Evolutionary conservation across 2,329 filamentous ascomycete species (phyloP).

Genomic region (Elsinoe perseae): DNA sequence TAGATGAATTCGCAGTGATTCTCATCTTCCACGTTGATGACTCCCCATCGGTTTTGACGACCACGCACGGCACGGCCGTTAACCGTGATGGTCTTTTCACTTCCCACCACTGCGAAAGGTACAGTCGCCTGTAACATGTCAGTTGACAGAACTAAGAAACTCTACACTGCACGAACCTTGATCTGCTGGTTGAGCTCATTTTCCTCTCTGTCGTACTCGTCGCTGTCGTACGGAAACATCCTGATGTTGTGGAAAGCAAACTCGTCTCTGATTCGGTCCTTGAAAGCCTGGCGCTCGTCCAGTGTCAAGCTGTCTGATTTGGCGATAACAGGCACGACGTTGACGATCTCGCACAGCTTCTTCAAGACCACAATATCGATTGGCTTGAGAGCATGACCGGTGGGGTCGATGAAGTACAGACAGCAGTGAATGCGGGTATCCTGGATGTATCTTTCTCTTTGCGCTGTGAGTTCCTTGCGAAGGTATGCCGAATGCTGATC

Average conservation of each 20-base stretch:
- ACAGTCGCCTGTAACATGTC: conserved; percentile 62
- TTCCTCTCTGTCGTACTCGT: conserved; percentile 97
- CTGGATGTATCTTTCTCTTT: conserved; percentile 98
- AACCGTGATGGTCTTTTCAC: conserved; percentile 95
- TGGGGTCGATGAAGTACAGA: conserved; percentile 98
- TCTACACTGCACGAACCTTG: conserved; percentile 58
- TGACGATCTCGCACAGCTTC: conserved; percentile 98
- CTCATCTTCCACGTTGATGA: conserved; percentile 99
- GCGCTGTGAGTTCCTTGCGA: conserved; percentile 96
- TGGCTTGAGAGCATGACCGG: conserved; percentile 95
- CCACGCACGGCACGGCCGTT: conserved; percentile 95
- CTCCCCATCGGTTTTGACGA: conserved; percentile 97
- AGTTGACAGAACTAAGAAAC: neutral
- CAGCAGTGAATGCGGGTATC: conserved; percentile 99
- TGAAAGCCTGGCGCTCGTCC: conserved; percentile 93
- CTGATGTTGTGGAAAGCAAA: conserved; percentile 99
- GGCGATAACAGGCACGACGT: conserved; percentile 96
- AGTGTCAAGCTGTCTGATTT: conserved; percentile 95
- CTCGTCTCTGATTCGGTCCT: conserved; percentile 98
- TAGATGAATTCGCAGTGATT: conserved; percentile 99
- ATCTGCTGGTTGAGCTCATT: conserved; percentile 87
- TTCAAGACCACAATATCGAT: conserved; percentile 99
- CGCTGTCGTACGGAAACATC: conserved; percentile 99
- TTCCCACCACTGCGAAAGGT: conserved; percentile 95
- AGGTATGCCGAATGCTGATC: conserved; percentile 99